Percentiles rank a stretch among this genome's conserved stretches.
These are phyloP conservation scores for Crithidia mellificae DNA, from an alignment of 208 protist genomes.

Conservation along the genomic window DNA sequence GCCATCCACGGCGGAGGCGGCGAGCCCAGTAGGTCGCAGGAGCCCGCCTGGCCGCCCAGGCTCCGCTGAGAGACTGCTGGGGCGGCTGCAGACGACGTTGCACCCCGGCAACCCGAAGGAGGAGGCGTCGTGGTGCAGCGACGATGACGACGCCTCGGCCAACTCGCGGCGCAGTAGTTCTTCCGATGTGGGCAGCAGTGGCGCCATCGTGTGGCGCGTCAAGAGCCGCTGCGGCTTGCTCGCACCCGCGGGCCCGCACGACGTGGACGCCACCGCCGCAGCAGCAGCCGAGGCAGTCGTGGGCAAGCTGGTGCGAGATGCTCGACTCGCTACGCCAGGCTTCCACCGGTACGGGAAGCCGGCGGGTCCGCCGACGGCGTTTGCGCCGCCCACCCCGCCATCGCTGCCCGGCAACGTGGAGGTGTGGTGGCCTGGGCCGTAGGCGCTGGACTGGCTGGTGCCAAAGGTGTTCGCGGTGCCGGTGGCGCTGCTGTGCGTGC, in stretches of 20 bases:
- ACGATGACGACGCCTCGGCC: neutral
- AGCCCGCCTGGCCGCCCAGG: too few relatives aligned
- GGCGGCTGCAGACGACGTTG: too few relatives aligned
- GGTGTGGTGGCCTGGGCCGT: neutral
- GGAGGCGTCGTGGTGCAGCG: too few relatives aligned
- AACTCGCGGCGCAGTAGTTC: conserved; percentile 11
- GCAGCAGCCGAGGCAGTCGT: too few relatives aligned
- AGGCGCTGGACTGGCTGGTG: neutral
- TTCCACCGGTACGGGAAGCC: conserved; percentile 15
- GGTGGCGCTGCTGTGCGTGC: conserved; percentile 8
- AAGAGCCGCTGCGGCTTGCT: conserved; percentile 7
- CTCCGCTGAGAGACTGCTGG: too few relatives aligned
- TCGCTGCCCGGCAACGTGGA: conserved; percentile 15
- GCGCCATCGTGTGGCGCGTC: conserved; percentile 11
- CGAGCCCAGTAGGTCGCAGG: too few relatives aligned
- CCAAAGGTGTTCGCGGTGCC: conserved; percentile 2
- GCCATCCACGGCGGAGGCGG: too few relatives aligned
- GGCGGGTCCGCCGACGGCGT: too few relatives aligned
- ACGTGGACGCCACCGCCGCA: neutral
- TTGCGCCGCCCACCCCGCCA: neutral
- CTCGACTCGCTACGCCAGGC: neutral
- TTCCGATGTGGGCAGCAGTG: conserved; percentile 20
- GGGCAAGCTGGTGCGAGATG: neutral
- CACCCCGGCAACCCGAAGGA: too few relatives aligned
- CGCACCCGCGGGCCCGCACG: neutral